Base-by-base conservation (phyloP, 495 filamentous ascomycete species). In the Aspergillus conjunctus region DNA sequence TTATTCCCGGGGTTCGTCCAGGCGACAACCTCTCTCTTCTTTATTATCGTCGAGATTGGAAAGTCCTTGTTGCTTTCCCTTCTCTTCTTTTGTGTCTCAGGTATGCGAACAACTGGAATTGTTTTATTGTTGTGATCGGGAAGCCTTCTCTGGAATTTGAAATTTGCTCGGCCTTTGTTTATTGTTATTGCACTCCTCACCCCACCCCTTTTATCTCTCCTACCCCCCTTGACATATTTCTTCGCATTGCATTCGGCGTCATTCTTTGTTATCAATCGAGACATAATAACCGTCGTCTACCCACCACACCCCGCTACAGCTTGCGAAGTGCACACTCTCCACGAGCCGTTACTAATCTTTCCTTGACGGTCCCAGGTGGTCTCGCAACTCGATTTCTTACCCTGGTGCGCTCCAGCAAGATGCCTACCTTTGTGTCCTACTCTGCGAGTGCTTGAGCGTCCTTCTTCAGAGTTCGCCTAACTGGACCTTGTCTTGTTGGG, bases 401-500 rank as follows among this genome's bases (percentile, higher is more conserved):
- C 45, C 49, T 55, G 58, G 66, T 69, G 71, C 61, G 53, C 56
- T 59, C 63, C 67, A 73, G 65, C 77, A 78, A 74, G 64, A 79
- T 79, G 77, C 75, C 76, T 70, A 68, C 66, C 51, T 61, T 52
- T 60, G 59, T 60, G 56, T 50, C 50, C 60, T 58, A 65, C 54
- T 58, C 66, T 72, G 64, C 63, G 41, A 69, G 53, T 66, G 63
- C 62, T 67, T 74, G 66, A 79, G 71, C 67, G 66, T 70, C 63
- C 66, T 64, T 68, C 71, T 73, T 73, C 68, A 73, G 65, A 71
- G 64, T 74, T 72, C 71, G 68, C 66, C 70, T 65, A 58, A 60
- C 63, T 66, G 45, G 61, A 68, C 60, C 56, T 54, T 69, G 58
- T 58, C 65, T 64, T 50, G 64, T 66, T 63, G 61, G 66, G 66